Conservation (phyloP, 352 stramenopile genomes). For the Globisporangium orthogonon region DNA sequence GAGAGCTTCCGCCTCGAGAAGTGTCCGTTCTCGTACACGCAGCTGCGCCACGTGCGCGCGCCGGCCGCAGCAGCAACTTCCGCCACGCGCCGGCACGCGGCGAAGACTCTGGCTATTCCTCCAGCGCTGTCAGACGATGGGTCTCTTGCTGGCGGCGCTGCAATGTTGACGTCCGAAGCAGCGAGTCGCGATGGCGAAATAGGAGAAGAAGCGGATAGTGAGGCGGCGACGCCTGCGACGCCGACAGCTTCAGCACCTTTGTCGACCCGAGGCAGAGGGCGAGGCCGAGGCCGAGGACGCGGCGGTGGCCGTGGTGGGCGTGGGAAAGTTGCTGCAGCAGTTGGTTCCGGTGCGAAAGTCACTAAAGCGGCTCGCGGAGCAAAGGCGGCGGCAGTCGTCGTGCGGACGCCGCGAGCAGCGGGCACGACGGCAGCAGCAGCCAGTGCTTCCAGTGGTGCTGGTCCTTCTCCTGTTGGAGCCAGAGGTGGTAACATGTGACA, state of each 20-base stretch:
- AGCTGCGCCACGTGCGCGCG: conserved; percentile 67
- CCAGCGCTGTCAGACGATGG: background rate
- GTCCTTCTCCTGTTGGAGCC: too few relatives aligned
- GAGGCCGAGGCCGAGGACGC: conserved; percentile 3
- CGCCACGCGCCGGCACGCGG: background rate
- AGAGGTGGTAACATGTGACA: background rate
- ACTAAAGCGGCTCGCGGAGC: background rate
- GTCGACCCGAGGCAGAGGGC: background rate
- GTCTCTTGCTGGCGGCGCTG: background rate
- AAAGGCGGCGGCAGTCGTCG: background rate
- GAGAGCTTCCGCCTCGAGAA: conserved; percentile 57
- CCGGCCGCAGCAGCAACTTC: background rate
- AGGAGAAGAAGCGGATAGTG: background rate
- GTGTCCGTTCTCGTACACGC: conserved; percentile 59
- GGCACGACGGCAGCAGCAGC: background rate
- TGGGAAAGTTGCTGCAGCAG: background rate
- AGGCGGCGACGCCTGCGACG: background rate
- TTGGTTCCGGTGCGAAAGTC: background rate
- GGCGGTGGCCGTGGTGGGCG: conserved; percentile 1
- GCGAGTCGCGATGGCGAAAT: too few relatives aligned
- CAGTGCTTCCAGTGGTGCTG: background rate
- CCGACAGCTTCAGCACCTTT: background rate
- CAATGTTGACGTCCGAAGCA: background rate
- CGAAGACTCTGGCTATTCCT: background rate
- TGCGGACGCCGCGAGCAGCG: background rate